phyloP scores from a whole-genome alignment of 495 filamentous ascomycete species.

The Daldinia grandis region DNA sequence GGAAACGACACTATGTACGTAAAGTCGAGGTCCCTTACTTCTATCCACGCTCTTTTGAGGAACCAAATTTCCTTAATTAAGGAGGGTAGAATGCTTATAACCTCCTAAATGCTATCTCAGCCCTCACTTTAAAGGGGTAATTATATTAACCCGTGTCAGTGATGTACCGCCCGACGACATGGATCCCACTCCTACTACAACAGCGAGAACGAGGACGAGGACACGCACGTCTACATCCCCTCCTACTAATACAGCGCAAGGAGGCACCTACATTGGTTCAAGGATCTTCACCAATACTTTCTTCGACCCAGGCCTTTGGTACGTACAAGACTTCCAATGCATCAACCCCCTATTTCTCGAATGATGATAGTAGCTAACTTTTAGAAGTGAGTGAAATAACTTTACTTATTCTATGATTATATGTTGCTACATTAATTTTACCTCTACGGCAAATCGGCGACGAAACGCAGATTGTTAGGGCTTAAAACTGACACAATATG shows the following conservation, averaged over 20 bases:
- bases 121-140: not conserved
- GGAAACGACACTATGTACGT: constrained; percentile 49
- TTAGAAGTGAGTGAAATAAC: not conserved
- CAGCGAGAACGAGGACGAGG: not conserved
- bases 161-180: constrained; percentile 1
- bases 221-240: constrained; percentile 13
- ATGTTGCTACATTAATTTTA: not conserved
- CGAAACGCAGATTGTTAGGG: not conserved
- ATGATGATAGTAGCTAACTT: not conserved
- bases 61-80: no score
- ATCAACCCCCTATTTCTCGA: not conserved
- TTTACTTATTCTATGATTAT: not conserved
- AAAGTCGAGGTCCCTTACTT: no score
- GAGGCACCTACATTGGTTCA: constrained; percentile 52
- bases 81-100: no score
- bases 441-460: not conserved
- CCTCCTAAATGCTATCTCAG: not conserved
- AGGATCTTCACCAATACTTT: constrained; percentile 52
- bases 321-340: not conserved
- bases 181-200: constrained; percentile 11
- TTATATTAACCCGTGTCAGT: not conserved
- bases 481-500: not conserved
- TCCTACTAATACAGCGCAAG: not conserved
- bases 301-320: constrained; percentile 49
- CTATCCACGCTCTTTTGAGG: no score